Conservation (phyloP, 2,329 filamentous ascomycete genomes). For the Trichoderma harzianum region DNA sequence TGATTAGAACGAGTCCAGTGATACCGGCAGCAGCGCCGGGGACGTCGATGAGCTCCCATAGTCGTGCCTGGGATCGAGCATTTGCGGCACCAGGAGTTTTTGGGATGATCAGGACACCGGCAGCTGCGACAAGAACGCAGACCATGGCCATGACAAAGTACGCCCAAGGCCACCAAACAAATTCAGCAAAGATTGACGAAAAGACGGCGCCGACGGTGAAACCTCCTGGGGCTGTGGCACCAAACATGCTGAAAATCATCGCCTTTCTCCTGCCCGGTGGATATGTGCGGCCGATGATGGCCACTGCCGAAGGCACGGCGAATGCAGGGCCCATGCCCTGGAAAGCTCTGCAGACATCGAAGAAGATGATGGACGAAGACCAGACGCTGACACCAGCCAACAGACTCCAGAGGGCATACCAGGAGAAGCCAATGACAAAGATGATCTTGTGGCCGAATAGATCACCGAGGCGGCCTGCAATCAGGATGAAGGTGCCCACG, state of each 20-base stretch:
- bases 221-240: conserved; percentile 33
- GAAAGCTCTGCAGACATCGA: conserved; percentile 46
- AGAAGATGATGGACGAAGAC: conserved; percentile 35
- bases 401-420: conserved; percentile 48
- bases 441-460: conserved; percentile 50
- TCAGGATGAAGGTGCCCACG: conserved; percentile 51
- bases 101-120: conserved; percentile 31
- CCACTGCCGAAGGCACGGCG: conserved; percentile 53
- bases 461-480: conserved; percentile 51
- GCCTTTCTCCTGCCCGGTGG: conserved; percentile 34
- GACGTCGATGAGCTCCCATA: conserved; percentile 31
- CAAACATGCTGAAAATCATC: conserved; percentile 36
- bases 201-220: conserved; percentile 31
- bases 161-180: conserved; percentile 42
- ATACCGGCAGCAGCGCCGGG: conserved; percentile 42
- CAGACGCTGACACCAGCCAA: conserved; percentile 38
- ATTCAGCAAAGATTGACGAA: conserved; percentile 20
- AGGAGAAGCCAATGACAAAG: conserved; percentile 48
- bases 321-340: conserved; percentile 55
- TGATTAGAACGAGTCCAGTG: conserved; percentile 52
- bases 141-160: conserved; percentile 38
- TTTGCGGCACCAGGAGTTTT: conserved; percentile 14
- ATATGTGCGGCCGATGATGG: conserved; percentile 53
- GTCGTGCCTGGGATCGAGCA: not conserved
- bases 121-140: conserved; percentile 26